Percentiles rank a stretch among this genome's conserved stretches.
Evolutionary conservation across 768 basidiomycete species (phyloP).

Genomic region (Hygrophorus pudorinus): DNA sequence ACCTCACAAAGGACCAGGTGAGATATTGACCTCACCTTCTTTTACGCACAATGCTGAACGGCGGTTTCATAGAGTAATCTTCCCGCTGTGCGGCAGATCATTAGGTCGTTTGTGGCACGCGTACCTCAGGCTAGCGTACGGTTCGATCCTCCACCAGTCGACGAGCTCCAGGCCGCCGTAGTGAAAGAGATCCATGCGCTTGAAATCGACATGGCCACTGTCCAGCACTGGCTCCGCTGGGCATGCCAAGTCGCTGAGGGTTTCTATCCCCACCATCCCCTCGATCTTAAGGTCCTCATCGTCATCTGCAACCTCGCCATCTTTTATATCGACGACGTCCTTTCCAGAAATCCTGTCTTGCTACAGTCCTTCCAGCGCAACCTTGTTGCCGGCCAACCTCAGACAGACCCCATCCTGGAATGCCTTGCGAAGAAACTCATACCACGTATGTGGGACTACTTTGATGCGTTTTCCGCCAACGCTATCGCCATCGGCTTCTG

Average conservation of each 20-base stretch:
- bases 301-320: constrained; percentile 3
- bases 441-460: no score
- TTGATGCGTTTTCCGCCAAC: no score
- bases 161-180: neutral
- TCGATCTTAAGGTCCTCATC: constrained; percentile 1
- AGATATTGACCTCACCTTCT: no score
- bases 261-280: neutral
- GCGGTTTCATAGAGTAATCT: no score
- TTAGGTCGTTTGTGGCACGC: no score
- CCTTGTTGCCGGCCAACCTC: neutral
- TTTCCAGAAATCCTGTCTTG: neutral
- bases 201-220: neutral
- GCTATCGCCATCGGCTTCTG: no score
- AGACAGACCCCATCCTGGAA: no score
- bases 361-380: neutral
- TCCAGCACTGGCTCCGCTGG: neutral
- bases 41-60: no score
- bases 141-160: constrained; percentile 1
- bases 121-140: no score
- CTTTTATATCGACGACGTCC: constrained; percentile 1
- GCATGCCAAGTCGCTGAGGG: constrained; percentile 1
- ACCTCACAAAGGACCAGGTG: no score
- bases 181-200: neutral
- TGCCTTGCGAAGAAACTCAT: no score
- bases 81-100: no score